Evolutionary conservation across 1,284 basidiomycete genomes (phyloP).

Genomic region (Megacollybia platyphylla): DNA sequence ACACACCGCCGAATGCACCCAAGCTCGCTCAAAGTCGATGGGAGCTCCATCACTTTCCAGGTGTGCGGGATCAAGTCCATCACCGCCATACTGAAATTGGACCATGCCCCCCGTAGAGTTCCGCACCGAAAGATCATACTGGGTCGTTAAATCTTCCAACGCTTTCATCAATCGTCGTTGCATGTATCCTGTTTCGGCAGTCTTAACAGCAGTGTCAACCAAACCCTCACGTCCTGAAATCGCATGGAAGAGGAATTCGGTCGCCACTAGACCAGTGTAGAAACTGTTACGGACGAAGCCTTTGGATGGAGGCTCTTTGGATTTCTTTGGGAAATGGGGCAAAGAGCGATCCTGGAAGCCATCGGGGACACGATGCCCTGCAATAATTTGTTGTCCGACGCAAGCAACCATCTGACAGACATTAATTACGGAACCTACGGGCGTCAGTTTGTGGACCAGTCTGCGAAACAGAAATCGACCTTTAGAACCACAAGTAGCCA

Average conservation of each 20-base stretch:
- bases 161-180: slow-evolving; percentile 98
- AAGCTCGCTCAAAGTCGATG: slow-evolving; percentile 80
- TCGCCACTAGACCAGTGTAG: slow-evolving; percentile 88
- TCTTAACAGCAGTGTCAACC: slow-evolving; percentile 99
- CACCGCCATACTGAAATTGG: slow-evolving; percentile 96
- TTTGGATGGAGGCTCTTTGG: slow-evolving; percentile 93
- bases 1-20: slow-evolving; percentile 79
- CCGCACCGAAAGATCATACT: slow-evolving; percentile 95
- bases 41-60: slow-evolving; percentile 90
- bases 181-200: slow-evolving; percentile 99
- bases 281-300: slow-evolving; percentile 98
- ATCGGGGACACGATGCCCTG: slow-evolving; percentile 95
- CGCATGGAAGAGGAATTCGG: slow-evolving; percentile 98
- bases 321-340: slow-evolving; percentile 97
- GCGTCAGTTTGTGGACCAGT: neutral
- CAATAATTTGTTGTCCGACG: slow-evolving; percentile 99
- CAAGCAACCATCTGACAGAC: slow-evolving; percentile 99
- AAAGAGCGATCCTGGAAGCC: slow-evolving; percentile 99
- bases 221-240: slow-evolving; percentile 98
- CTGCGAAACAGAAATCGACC: slow-evolving; percentile 30
- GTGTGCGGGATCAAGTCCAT: slow-evolving; percentile 94
- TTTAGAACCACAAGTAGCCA: slow-evolving; percentile 99
- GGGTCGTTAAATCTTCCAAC: slow-evolving; percentile 91
- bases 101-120: slow-evolving; percentile 96
- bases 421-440: slow-evolving; percentile 91